Base-by-base conservation (phyloP, 2,329 filamentous ascomycete species). In the Kalmusia sp. region DNA sequence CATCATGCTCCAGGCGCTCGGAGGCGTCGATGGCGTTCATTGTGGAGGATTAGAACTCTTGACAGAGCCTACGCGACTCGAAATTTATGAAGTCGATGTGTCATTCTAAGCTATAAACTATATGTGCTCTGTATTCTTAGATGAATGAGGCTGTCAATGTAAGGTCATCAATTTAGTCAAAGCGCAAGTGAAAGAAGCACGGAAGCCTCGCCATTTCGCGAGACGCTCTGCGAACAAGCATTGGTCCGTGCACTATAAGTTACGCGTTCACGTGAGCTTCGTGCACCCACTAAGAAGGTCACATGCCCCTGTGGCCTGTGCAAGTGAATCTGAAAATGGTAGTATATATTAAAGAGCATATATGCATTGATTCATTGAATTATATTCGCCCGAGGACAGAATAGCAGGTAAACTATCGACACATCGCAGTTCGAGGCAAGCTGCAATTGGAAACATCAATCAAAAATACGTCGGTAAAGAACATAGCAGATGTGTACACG, bases 11-110 rank as follows among this genome's bases (percentile, higher is more conserved):
- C 50, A 77, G 75, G 64, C 79, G 79, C 52, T 78, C 75, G 30
- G 80, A 81, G 41, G 82, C 86, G 73, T 89, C 87, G 64, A 89
- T 84, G 49, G 80, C 81, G 72, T 89, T 87, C 87, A 89, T 89
- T 31, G 39, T 64, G 51, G 21, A 17, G 14, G 15, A 8, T 21
- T 15, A 15, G 30, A 40, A 37, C 46, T 25, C 11, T 34, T 25
- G 7, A 24, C 19, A 15, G 28, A 44, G 28, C 30, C 30, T 43
- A 35, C 22, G 31, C 25, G 25, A 22, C 24, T 39, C 31, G 21
- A 7, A 39, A 24, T 6, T 21, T 24, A 4, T 6, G 17, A n/a
- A 24, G 15, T 2, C 21, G 17, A 22, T 51, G 33, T 28, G 41
- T 24, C 49, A 51, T 51, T 4, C 9, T 46, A 33, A 34, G 3